Conservation (phyloP, 139 green algal species). For the Chlorella sp. region DNA sequence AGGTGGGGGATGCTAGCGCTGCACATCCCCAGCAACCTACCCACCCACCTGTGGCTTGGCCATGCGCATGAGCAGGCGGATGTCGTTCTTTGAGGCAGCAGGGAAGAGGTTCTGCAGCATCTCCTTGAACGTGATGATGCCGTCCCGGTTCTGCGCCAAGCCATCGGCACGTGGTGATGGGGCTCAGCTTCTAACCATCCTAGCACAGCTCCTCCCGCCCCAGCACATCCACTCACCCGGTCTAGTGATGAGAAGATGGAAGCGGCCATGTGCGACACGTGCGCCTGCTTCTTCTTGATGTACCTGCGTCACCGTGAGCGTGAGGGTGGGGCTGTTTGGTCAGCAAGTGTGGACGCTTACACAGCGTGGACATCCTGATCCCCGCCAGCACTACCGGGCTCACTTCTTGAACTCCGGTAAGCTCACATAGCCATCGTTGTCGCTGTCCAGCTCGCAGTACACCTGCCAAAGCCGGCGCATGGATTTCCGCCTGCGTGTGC, state of each 20-base stretch:
- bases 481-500: background rate
- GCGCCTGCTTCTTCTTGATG: constrained; percentile 4
- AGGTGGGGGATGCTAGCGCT: too few relatives aligned
- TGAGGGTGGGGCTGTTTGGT: too few relatives aligned
- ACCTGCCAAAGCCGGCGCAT: background rate
- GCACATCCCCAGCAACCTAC: too few relatives aligned
- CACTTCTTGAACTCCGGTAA: constrained; percentile 6
- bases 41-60: background rate
- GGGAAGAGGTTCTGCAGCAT: background rate
- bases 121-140: background rate
- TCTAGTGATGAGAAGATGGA: constrained; percentile 7
- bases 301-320: background rate
- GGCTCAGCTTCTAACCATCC: too few relatives aligned
- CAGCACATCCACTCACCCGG: constrained; percentile 1
- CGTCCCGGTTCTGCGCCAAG: background rate
- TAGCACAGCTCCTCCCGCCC: too few relatives aligned
- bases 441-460: background rate
- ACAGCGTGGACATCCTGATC: background rate
- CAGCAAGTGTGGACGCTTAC: background rate
- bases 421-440: background rate
- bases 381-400: too few relatives aligned
- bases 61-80: background rate
- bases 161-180: too few relatives aligned
- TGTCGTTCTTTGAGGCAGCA: background rate
- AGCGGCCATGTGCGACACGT: constrained; percentile 1